Evolutionary conservation across 2,329 filamentous ascomycete species (phyloP), one percentile per base, ranked within the genome.

Genomic region (Davidsoniella australis): DNA sequence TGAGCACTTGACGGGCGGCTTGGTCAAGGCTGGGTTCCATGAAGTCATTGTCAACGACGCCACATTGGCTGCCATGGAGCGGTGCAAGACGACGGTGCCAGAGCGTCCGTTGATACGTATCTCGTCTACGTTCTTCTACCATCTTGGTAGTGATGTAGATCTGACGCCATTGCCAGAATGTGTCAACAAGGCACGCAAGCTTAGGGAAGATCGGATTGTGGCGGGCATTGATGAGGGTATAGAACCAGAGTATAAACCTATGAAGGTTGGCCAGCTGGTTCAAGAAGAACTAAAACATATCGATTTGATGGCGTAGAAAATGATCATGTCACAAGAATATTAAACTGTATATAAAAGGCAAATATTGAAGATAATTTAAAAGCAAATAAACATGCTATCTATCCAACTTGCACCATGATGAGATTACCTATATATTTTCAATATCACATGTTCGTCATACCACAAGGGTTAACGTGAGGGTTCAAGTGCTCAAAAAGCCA

Each of bases 41-140:
- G 75, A 78, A 64, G 75, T 78, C 0, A 70, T 75, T 2, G 71
- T 78, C 53, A 77, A 71, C 58, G 66, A 71, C 6, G 60, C 63
- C 54, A 78, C 75, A 0, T 52, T 73, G 1, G 63, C 63, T 10
- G 66, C 67, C 2, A 66, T 77, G 3, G 64, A 65, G 53, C 58
- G 58, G 46, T 66, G 74, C 38, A 62, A 59, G 48, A 47, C 38
- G 0, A 61, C 68, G 40, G 56, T 62, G 9, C 70, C 72, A 0
- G 67, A 70, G 16, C 61, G 73, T 0, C 75, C 74, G 10, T 64
- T 72, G 2, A 59, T 77, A 14, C 66, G 75, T 45, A 78, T 78
- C 58, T 75, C 72, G 36, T 75, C 71, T 45, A 78, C 75, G 2
- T 66, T 77, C 50, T 78, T 78, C 63, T 78, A 72, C 70, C 75